Conservation (phyloP, 192 early-diverging fungal species). For the Paraglomus occultum region DNA sequence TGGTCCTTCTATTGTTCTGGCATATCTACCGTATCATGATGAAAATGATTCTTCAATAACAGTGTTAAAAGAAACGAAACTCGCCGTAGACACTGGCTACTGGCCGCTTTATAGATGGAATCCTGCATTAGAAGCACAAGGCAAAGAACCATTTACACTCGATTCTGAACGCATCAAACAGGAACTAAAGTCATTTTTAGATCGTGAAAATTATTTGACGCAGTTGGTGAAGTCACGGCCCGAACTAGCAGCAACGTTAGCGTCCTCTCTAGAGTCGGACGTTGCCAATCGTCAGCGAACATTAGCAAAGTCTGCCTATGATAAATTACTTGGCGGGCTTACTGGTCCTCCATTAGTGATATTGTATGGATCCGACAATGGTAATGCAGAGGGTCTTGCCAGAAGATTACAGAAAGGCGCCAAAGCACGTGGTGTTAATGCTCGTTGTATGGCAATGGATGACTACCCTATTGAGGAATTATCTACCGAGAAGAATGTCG, state of each 20-base stretch:
- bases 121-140: constrained; percentile 59
- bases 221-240: constrained; percentile 70
- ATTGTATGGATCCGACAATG: constrained; percentile 88
- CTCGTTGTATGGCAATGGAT: constrained; percentile 78
- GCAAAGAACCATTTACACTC: constrained; percentile 62
- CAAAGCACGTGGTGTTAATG: constrained; percentile 79
- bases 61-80: constrained; percentile 84
- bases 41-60: constrained; percentile 61
- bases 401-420: constrained; percentile 82
- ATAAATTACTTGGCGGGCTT: constrained; percentile 67
- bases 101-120: constrained; percentile 98
- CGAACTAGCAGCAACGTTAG: constrained; percentile 50
- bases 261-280: constrained; percentile 64
- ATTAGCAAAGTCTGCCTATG: constrained; percentile 67
- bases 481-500: constrained; percentile 71
- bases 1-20: constrained; percentile 87
- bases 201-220: constrained; percentile 81
- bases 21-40: constrained; percentile 65
- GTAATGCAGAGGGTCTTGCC: constrained; percentile 80
- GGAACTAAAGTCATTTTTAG: constrained; percentile 78
- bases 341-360: constrained; percentile 79
- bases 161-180: constrained; percentile 79
- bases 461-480: constrained; percentile 80
- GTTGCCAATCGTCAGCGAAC: constrained; percentile 60
- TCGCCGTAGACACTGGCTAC: constrained; percentile 82